Base-by-base conservation (phyloP, 495 filamentous ascomycete genomes). In the Pseudevernia furfuracea region DNA sequence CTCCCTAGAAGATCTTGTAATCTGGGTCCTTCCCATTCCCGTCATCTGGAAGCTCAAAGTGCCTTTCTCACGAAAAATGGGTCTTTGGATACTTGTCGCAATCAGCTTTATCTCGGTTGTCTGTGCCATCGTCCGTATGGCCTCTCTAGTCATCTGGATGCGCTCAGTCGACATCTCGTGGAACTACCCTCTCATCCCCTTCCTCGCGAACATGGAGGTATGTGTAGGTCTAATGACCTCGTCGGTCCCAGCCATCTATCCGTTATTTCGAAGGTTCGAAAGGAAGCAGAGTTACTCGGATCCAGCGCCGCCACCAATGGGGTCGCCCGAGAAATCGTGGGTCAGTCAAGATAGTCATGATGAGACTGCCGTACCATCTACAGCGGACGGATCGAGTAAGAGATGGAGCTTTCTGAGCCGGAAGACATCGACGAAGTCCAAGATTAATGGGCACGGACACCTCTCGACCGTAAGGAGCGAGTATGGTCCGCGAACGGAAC, bases 211-310 rank as follows among this genome's bases (percentile, higher is more conserved):
- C 60, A 66, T 69, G 58, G 59, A 69, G 49, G 37, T 53, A 17
- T 69, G 64, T 32, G 56, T 69, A 6, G 64, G 64, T 3, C 30
- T 69, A 2, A 66, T 69, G 19, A 66, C 67, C 15, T 68, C 67
- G 28, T 69, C 67, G 21, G 44, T 65, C 11, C 64, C 63, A 1
- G 67, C 64, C 5, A 66, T 69, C 8, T 61, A 68, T n/a, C 64
- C 67, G 5, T 37, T 69, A 4, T 63, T 69, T 3, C 58, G 63
- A 43, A 25, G 57, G 39, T 12, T 21, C 0, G 36, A 41, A 21
- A 14, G 57, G 19, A 41, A 25, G 25, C 21, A 38, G 2, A 30
- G 15, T 15, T 23, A 39, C 57, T 39, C 57, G 14, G 39, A 59
- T n/a, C 53, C 64, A 10, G 36, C 64, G 21, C 39, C 62, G 14